Base-by-base conservation (phyloP, 176 grass and related monocot species). In the Leersia perrieri region DNA sequence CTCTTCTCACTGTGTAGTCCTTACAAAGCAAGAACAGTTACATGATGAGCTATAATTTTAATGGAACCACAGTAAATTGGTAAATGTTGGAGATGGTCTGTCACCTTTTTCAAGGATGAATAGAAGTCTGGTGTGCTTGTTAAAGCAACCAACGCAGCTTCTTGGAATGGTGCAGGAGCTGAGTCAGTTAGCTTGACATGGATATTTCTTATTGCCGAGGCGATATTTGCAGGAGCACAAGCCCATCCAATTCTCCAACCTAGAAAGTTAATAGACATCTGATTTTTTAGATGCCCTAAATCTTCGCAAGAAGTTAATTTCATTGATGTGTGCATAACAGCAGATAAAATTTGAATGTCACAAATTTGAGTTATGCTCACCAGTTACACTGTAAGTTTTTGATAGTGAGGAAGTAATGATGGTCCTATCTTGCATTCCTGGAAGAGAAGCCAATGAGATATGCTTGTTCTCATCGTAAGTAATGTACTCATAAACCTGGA, bases 241-340 rank as follows among this genome's bases (percentile, higher is more conserved):
- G 95, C 92, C 95, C 92, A 98, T 12, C 95, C 95, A 33, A 98
- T 78, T 92, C 95, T 92, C 95, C 95, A 98, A 74, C 95, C 95
- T 98, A 73, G 22, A 72, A 22, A 51, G 9, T 69, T 49, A n/a
- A n/a, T 72, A 64, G 18, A 16, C 23, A 51, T 29, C 16, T 60
- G 1, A 26, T 32, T 38, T 42, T 16, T 80, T 12, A 76, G 66
- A 33, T 33, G 63, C 58, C 18, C 34, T 5, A 74, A 18, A 51
- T 47, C 9, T 49, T 76, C 22, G 27, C 6, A 63, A 40, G 3
- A 25, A 40, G 32, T 10, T 75, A n/a, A 64, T 23, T 41, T 4
- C 23, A 78, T 4, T 62, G 33, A 3, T 75, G 51, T 31, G 49
- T 70, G 30, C 4, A 2, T 64, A 32, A 57, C 42, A 28, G 47